Evolutionary conservation across 73 alveolate genomes (phyloP), one percentile per base, ranked within the genome.

Genomic region (Paraurostyla sp.): DNA sequence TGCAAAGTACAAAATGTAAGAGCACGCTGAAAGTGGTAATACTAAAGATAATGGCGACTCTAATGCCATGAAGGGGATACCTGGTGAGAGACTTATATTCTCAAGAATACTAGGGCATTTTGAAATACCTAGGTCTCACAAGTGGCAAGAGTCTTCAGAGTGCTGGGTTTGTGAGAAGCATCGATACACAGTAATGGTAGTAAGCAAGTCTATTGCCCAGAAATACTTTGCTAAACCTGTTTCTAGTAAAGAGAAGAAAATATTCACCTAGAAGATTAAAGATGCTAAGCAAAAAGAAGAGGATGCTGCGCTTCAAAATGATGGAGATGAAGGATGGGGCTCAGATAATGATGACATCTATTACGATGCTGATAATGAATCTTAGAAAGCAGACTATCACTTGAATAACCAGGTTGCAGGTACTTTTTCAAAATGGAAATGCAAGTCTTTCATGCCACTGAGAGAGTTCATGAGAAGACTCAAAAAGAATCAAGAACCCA

Each of bases 91-190:
- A 13, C 20, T 91, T 27, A 91, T 91, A 0, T 91, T 52, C 46
- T 22, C 91, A 0, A 40, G 95, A 41, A 83, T 83, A 15, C 49
- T 91, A 36, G 95, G 95, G 2, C 95, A 91, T 36, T 43, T 49
- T 33, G 95, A 91, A 46, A 83, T 91, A 2, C 91, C 91, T 43
- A 25, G 52, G 27, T 41, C 90, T 25, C 80, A 91, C 51, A 63
- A 50, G 30, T 91, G 95, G 95, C 35, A 30, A 23, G 88, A 82
- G 35, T 59, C 83, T 13, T 20, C 62, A 78, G 58, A 91, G 43
- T 91, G 95, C 48, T 91, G 93, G 92, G 46, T 83, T 23, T 91
- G 95, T 40, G 85, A 83, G 51, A 83, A 73, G 30, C 76, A 83
- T 57, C 38, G 63, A 25, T 91, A 89, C 49, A 80, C 94, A 9